A percentile compares a stretch with the other conserved stretches of the same genome.
Evolutionary conservation across 805 yeast genomes (phyloP).

Genomic region (Lipomyces spencermartinsiae): DNA sequence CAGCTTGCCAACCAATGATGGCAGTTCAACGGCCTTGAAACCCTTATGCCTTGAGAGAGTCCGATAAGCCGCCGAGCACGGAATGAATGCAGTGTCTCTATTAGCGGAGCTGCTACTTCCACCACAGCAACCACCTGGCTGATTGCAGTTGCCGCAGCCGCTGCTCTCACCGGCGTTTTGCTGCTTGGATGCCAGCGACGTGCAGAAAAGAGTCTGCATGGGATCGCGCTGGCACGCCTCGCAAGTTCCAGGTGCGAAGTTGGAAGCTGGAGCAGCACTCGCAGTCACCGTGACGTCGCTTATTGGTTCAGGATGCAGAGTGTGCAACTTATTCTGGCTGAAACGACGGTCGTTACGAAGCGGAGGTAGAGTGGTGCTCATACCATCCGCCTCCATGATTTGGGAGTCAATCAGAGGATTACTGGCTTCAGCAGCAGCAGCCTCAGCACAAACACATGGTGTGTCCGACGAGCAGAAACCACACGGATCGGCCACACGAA

Average conservation of each 20-base stretch:
- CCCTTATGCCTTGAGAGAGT: slow-evolving; percentile 82
- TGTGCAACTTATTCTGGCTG: slow-evolving; percentile 55
- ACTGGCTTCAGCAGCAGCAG: slow-evolving; percentile 51
- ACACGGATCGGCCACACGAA: slow-evolving; percentile 72
- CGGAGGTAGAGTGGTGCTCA: slow-evolving; percentile 33
- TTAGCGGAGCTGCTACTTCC: slow-evolving; percentile 34
- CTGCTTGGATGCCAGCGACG: slow-evolving; percentile 68
- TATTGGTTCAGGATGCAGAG: slow-evolving; percentile 67
- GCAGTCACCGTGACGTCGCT: slow-evolving; percentile 24
- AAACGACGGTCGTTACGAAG: slow-evolving; percentile 36
- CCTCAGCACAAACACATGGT: slow-evolving; percentile 90
- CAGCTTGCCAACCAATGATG: slow-evolving; percentile 73
- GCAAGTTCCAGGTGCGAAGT: slow-evolving; percentile 77
- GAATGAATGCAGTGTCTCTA: slow-evolving; percentile 61
- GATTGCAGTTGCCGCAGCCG: slow-evolving; percentile 34
- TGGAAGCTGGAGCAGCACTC: slow-evolving; percentile 30
- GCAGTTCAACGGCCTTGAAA: slow-evolving; percentile 74
- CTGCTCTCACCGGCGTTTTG: slow-evolving; percentile 17
- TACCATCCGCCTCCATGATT: slow-evolving; percentile 21
- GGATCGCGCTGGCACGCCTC: slow-evolving; percentile 84
- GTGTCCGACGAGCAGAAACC: slow-evolving; percentile 94
- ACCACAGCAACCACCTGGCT: slow-evolving; percentile 42
- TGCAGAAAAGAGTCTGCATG: slow-evolving; percentile 85
- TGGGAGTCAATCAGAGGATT: slow-evolving; percentile 26
- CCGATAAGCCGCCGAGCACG: slow-evolving; percentile 89